A percentile compares a stretch with the other conserved stretches of the same genome.
phyloP scores from a whole-genome alignment of 2,329 filamentous ascomycete genomes.

The Pseudocercospora macadamiae region DNA sequence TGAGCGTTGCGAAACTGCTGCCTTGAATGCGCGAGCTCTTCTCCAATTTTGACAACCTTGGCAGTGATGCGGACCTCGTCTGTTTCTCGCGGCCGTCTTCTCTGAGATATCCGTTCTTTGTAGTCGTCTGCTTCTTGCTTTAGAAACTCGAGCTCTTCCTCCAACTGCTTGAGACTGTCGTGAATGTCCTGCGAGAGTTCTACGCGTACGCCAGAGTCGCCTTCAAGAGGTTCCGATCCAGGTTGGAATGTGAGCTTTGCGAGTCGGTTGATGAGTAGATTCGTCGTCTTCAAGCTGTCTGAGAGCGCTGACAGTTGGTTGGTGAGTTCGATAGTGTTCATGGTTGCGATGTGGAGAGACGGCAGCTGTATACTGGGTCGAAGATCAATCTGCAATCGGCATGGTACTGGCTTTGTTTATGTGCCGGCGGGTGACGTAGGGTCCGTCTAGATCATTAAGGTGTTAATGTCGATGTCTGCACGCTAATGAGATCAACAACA shows the following conservation, averaged over 20 bases:
- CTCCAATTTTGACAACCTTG: slow-evolving; percentile 65
- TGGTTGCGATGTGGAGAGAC: slow-evolving; percentile 22
- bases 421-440: too few species aligned
- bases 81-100: slow-evolving; percentile 35
- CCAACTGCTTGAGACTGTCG: slow-evolving; percentile 72
- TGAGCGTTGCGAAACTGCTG: slow-evolving; percentile 80
- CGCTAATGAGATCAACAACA: neutral
- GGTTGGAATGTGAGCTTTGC: slow-evolving; percentile 63
- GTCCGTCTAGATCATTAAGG: slow-evolving; percentile 3
- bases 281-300: slow-evolving; percentile 56
- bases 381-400: too few species aligned
- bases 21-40: slow-evolving; percentile 70
- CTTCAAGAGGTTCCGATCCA: slow-evolving; percentile 63
- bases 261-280: slow-evolving; percentile 60
- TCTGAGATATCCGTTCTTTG: slow-evolving; percentile 40
- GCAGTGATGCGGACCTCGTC: slow-evolving; percentile 64
- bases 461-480: neutral
- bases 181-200: slow-evolving; percentile 83
- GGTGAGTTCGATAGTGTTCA: slow-evolving; percentile 28
- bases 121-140: slow-evolving; percentile 77
- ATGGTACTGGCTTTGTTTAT: neutral
- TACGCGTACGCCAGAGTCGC: slow-evolving; percentile 59
- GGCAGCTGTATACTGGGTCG: too few species aligned
- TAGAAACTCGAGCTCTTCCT: slow-evolving; percentile 82
- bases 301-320: slow-evolving; percentile 46